Percentiles rank a stretch among this genome's conserved stretches.
phyloP scores from a whole-genome alignment of 2,329 filamentous ascomycete genomes.

The Diaporthe sp. region DNA sequence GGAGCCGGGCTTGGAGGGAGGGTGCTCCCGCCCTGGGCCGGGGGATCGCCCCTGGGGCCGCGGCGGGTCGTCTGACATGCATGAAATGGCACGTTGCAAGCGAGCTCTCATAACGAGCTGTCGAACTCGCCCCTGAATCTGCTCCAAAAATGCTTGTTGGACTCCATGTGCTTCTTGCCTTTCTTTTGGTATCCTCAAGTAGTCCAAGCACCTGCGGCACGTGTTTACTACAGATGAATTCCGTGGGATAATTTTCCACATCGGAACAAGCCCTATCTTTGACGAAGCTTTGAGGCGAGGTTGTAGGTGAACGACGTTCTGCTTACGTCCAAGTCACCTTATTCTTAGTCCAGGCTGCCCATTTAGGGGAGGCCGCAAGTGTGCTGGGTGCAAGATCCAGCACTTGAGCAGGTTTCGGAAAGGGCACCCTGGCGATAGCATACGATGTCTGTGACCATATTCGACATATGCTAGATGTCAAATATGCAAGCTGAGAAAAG shows the following conservation, averaged over 20 bases:
- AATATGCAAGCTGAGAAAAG: neutral
- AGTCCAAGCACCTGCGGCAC: neutral
- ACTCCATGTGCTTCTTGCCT: neutral
- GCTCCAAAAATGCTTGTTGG: neutral
- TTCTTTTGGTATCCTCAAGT: neutral
- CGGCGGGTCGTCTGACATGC: constrained; percentile 18
- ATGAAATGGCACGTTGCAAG: constrained; percentile 15
- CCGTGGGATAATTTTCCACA: neutral
- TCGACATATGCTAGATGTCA: neutral
- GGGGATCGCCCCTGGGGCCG: constrained; percentile 1
- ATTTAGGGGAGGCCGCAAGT: neutral
- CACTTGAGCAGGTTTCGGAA: neutral
- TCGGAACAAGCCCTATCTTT: neutral
- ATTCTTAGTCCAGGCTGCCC: neutral
- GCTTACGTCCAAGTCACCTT: neutral
- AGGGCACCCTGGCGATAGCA: neutral
- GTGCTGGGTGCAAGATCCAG: neutral
- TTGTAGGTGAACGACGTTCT: neutral
- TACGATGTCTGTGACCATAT: neutral
- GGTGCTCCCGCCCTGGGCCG: neutral
- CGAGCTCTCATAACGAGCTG: neutral
- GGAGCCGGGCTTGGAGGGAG: neutral
- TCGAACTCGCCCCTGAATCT: neutral
- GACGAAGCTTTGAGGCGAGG: neutral
- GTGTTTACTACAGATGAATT: neutral